These are phyloP conservation scores for Suillus sp. DNA, from an alignment of 768 basidiomycete genomes.

Conservation along the genomic window DNA sequence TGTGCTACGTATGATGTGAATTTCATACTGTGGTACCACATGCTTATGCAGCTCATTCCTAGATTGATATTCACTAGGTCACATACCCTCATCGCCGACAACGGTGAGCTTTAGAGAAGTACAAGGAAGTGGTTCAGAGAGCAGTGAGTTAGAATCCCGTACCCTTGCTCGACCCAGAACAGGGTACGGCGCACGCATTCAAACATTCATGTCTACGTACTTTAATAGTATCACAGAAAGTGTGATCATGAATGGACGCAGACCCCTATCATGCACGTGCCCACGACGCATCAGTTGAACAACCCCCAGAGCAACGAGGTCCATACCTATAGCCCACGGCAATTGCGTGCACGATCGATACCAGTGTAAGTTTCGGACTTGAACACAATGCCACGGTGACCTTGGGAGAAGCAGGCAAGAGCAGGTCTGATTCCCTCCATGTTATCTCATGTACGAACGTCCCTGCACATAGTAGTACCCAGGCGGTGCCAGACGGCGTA, in stretches of 20 bases:
- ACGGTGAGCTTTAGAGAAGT: not conserved
- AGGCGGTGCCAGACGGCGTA: slow-evolving; percentile 1
- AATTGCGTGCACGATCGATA: not conserved
- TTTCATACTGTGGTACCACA: not conserved
- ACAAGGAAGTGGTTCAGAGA: not conserved
- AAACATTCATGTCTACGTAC: not conserved
- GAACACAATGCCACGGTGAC: not conserved
- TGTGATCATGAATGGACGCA: not conserved
- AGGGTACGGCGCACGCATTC: not conserved
- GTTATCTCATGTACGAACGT: not conserved
- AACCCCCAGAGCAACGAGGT: not conserved
- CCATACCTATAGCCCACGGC: not conserved
- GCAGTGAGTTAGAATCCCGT: not conserved
- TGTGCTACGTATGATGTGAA: not conserved
- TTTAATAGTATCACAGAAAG: not conserved
- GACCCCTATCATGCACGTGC: not conserved
- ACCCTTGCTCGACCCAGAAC: not conserved
- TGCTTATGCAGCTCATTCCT: not conserved
- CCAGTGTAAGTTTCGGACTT: not conserved
- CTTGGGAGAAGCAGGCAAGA: not conserved
- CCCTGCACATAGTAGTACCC: not conserved
- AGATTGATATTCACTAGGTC: not conserved
- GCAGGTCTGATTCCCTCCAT: not conserved
- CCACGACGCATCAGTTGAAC: not conserved
- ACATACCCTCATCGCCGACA: not conserved